phyloP scores from a whole-genome alignment of 164 flowering plant genomes.

The Magnolia kwangsiensis region DNA sequence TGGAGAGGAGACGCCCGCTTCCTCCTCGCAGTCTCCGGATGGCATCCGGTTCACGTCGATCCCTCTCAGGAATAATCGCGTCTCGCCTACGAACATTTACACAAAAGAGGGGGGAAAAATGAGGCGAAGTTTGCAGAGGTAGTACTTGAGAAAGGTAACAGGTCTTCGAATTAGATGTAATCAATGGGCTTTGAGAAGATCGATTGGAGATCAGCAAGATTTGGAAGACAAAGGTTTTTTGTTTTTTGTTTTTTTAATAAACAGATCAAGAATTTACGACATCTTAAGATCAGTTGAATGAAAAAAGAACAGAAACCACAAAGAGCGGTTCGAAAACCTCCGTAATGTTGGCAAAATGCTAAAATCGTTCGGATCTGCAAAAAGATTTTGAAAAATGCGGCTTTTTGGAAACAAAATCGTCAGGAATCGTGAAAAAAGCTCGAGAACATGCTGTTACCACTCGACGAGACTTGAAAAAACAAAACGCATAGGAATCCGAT shows the following conservation, averaged over 20 bases:
- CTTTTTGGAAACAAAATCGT: background rate
- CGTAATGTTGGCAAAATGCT: background rate
- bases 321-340: background rate
- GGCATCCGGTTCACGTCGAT: constrained; percentile 23
- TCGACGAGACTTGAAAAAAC: background rate
- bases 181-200: background rate
- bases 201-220: background rate
- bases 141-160: background rate
- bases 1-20: constrained; percentile 28
- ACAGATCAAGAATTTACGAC: background rate
- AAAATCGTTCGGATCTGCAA: background rate
- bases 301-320: background rate
- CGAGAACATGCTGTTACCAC: background rate
- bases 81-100: constrained; percentile 2
- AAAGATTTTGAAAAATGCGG: background rate
- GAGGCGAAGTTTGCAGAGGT: background rate
- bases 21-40: constrained; percentile 11
- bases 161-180: background rate
- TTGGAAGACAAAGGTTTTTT: no score
- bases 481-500: background rate
- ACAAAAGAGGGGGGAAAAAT: no score
- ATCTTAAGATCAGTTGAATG: background rate
- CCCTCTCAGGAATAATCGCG: constrained; percentile 15
- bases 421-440: background rate
- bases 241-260: no score